Evolutionary conservation across 371 early-diverging fungal genomes (phyloP).

Genomic region (Circinella umbellata): DNA sequence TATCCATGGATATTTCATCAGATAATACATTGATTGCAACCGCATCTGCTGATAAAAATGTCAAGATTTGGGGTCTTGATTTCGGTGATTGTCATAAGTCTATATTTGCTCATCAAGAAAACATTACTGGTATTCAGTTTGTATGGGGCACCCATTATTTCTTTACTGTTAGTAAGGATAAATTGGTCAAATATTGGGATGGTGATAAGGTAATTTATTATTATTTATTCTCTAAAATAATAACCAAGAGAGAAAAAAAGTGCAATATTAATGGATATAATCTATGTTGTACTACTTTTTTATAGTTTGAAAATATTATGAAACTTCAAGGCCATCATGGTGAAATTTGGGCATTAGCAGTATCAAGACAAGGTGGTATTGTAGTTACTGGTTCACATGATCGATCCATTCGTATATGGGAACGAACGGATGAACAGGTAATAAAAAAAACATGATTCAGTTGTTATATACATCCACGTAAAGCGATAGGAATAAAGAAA

Average conservation of each 20-base stretch:
- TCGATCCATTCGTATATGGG: slow-evolving; percentile 92
- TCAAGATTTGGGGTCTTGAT: slow-evolving; percentile 98
- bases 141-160: slow-evolving; percentile 95
- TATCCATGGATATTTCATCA: slow-evolving; percentile 95
- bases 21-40: slow-evolving; percentile 90
- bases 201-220: slow-evolving; percentile 76
- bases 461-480: too few relatives aligned
- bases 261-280: too few relatives aligned
- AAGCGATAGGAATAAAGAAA: background rate
- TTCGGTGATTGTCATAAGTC: slow-evolving; percentile 98
- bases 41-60: slow-evolving; percentile 93
- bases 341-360: slow-evolving; percentile 92
- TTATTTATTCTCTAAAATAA: too few relatives aligned
- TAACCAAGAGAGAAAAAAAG: too few relatives aligned
- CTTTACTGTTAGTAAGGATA: slow-evolving; percentile 90
- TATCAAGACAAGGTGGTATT: slow-evolving; percentile 86
- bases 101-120: slow-evolving; percentile 92
- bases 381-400: slow-evolving; percentile 91
- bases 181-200: slow-evolving; percentile 95
- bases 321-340: slow-evolving; percentile 90
- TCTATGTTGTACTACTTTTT: too few relatives aligned
- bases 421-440: slow-evolving; percentile 92
- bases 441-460: background rate
- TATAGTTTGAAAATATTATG: slow-evolving; percentile 89
- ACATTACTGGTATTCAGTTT: slow-evolving; percentile 86